Conservation (phyloP, 2,329 filamentous ascomycete species). For the Colletotrichum lupini region DNA sequence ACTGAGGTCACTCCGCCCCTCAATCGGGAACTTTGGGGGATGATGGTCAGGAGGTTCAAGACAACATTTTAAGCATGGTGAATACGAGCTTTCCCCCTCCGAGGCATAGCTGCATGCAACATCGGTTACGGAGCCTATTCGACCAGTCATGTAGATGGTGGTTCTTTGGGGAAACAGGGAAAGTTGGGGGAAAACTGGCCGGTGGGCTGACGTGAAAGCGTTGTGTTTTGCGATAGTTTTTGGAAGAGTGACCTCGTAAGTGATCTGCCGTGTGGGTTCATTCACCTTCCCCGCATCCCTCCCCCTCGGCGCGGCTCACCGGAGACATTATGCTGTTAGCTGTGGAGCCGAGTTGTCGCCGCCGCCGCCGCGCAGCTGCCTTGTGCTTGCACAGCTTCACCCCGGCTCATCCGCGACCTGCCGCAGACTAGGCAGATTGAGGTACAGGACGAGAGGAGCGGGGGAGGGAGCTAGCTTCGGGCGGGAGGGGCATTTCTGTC, state of each 20-base stretch:
- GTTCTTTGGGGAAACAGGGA: not conserved
- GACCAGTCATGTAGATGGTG: not conserved
- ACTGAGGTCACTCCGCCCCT: not conserved
- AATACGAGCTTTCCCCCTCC: slow-evolving; percentile 24
- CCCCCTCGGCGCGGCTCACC: slow-evolving; percentile 3
- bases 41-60: slow-evolving; percentile 1
- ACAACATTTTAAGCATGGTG: not conserved
- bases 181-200: no score
- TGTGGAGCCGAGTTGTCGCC: not conserved
- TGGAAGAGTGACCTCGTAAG: not conserved
- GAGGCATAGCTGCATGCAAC: slow-evolving; percentile 19
- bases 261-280: slow-evolving; percentile 4
- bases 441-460: not conserved
- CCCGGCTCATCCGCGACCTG: not conserved
- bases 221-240: not conserved
- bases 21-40: not conserved
- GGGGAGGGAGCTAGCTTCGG: slow-evolving; percentile 3
- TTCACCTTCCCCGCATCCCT: slow-evolving; percentile 17
- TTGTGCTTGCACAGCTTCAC: not conserved
- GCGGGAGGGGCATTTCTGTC: not conserved
- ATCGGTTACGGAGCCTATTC: not conserved
- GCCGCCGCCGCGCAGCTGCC: not conserved
- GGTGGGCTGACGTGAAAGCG: slow-evolving; percentile 3
- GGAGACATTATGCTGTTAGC: not conserved
- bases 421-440: no score